A percentile compares a stretch with the other conserved stretches of the same genome.
Evolutionary conservation across 768 basidiomycete species (phyloP).

Genomic region (Podaxis sp.): DNA sequence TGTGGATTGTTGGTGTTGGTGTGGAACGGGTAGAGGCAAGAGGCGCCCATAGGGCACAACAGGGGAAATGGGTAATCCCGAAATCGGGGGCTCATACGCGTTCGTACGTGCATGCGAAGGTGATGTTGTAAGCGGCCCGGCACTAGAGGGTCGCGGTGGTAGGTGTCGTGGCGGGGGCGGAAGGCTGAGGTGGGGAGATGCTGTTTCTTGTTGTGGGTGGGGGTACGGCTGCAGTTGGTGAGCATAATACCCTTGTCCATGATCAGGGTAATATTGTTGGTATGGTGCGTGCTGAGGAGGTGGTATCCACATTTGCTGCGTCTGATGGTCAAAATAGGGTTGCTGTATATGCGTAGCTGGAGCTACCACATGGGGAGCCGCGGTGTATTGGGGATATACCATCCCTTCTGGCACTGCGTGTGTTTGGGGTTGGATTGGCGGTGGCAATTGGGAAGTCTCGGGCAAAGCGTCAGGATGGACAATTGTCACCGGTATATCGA

Average conservation of each 20-base stretch:
- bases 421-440: background rate
- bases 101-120: background rate
- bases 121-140: constrained; percentile 24
- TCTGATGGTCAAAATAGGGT: constrained; percentile 30
- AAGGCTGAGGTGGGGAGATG: background rate
- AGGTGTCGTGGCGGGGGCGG: background rate
- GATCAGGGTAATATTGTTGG: background rate
- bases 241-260: background rate
- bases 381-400: constrained; percentile 2
- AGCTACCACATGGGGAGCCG: background rate
- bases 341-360: constrained; percentile 18
- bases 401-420: constrained; percentile 1
- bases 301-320: constrained; percentile 50
- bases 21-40: background rate
- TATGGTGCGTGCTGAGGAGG: constrained; percentile 26
- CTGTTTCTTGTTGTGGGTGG: background rate
- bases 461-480: constrained; percentile 64
- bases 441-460: constrained; percentile 12
- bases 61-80: constrained; percentile 32
- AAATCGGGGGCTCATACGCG: constrained; percentile 16
- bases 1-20: background rate
- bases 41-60: background rate
- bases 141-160: constrained; percentile 47
- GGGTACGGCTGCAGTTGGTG: background rate
- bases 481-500: constrained; percentile 63